Conservation (phyloP, 1,284 basidiomycete genomes). For the Prillingera fragicola region DNA sequence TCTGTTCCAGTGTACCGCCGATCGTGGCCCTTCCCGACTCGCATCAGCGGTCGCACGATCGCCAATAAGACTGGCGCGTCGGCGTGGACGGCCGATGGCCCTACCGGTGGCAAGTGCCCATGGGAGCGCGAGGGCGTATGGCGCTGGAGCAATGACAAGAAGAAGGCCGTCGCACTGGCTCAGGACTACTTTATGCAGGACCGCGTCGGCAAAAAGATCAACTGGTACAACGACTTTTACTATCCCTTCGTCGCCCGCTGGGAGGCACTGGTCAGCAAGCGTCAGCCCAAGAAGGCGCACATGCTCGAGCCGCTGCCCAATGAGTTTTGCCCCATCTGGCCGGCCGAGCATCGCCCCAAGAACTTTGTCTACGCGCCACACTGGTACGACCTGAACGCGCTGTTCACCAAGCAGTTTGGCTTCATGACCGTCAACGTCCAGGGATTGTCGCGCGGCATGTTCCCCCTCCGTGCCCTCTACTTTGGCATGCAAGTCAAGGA, state of each 20-base stretch:
- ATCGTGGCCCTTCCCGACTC: conserved; percentile 78
- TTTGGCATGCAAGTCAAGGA: conserved; percentile 74
- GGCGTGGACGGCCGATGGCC: conserved; percentile 67
- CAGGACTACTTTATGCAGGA: conserved; percentile 80
- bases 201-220: conserved; percentile 60
- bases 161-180: conserved; percentile 67
- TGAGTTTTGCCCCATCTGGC: conserved; percentile 81
- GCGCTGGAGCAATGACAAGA: conserved; percentile 71
- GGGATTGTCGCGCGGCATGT: conserved; percentile 78
- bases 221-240: conserved; percentile 82
- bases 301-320: conserved; percentile 82
- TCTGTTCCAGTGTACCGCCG: conserved; percentile 67
- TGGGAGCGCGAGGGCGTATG: conserved; percentile 94
- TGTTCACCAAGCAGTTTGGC: conserved; percentile 75
- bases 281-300: conserved; percentile 53
- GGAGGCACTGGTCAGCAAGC: conserved; percentile 57
- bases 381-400: conserved; percentile 84
- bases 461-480: conserved; percentile 69
- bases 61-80: conserved; percentile 53
- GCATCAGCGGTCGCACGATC: conserved; percentile 48
- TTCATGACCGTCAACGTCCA: conserved; percentile 85
- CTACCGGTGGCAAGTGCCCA: conserved; percentile 64
- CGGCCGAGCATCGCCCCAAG: conserved; percentile 55
- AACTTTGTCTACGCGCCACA: conserved; percentile 87
- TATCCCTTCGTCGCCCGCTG: conserved; percentile 73